Percentiles rank a stretch among this genome's conserved stretches.
Evolutionary conservation across 148 eudicot species (phyloP).

Genomic region (Silene latifolia): DNA sequence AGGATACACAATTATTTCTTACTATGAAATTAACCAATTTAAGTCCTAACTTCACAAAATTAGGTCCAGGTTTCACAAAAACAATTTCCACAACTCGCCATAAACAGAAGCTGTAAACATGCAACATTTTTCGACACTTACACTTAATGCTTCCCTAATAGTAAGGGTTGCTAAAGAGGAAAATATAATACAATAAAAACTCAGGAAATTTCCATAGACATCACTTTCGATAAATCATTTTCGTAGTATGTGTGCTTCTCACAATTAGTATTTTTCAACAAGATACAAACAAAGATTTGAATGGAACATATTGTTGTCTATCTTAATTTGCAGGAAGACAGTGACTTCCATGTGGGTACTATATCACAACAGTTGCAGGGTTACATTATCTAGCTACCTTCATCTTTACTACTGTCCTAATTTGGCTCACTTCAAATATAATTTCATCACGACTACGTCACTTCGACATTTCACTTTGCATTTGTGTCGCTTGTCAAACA

Average conservation of each 20-base stretch:
- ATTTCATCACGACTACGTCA: too few relatives aligned
- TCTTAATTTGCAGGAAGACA: neutral
- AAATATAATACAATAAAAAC: neutral
- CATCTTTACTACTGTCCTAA: too few relatives aligned
- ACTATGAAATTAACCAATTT: too few relatives aligned
- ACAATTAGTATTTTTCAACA: neutral
- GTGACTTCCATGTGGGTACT: conserved; percentile 1
- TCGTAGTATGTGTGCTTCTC: neutral
- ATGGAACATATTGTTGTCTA: neutral
- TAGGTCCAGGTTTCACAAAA: too few relatives aligned
- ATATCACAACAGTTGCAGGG: neutral
- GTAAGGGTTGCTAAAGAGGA: neutral
- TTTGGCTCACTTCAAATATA: too few relatives aligned
- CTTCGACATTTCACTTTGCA: too few relatives aligned
- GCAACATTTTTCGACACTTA: neutral
- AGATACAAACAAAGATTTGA: neutral
- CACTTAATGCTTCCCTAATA: neutral
- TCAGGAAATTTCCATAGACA: neutral
- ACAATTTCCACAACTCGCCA: conserved; percentile 95
- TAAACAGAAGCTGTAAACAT: conserved; percentile 69
- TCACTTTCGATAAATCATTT: conserved; percentile 8
- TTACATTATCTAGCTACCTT: neutral
- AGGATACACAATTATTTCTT: too few relatives aligned
- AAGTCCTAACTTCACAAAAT: too few relatives aligned
- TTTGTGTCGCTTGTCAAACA: too few relatives aligned